Evolutionary conservation across 805 yeast species (phyloP).

Genomic region (Soucietia sequanensis): DNA sequence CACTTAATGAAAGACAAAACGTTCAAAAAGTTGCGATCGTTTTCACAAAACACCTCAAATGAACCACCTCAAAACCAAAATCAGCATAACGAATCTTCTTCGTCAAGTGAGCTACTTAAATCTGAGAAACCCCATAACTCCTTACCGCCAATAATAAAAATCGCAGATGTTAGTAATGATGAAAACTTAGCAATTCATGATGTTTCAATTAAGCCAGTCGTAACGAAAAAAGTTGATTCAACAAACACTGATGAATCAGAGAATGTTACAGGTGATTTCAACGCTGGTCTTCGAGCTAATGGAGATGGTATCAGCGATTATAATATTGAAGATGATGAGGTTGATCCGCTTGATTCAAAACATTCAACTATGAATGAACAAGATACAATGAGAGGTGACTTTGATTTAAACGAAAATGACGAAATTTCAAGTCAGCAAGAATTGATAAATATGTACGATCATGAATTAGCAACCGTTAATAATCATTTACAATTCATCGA

Average conservation of each 20-base stretch:
- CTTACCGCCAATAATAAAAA: constrained; percentile 2
- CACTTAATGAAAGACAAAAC: too few relatives aligned
- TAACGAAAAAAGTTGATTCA: neutral
- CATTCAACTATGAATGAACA: constrained; percentile 4
- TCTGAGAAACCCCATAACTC: constrained; percentile 1
- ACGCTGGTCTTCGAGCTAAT: neutral
- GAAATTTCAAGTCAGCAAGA: constrained; percentile 9
- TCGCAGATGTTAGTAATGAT: neutral
- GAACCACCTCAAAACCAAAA: too few relatives aligned
- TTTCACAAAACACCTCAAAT: too few relatives aligned
- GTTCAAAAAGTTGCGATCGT: too few relatives aligned
- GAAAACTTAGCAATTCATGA: constrained; percentile 4
- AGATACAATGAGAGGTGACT: neutral
- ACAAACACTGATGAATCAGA: constrained; percentile 1
- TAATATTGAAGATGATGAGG: neutral
- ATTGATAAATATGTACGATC: too few relatives aligned
- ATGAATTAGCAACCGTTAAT: constrained; percentile 3
- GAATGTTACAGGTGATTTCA: too few relatives aligned
- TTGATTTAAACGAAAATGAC: constrained; percentile 3
- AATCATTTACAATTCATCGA: constrained; percentile 15
- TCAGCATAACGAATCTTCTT: too few relatives aligned
- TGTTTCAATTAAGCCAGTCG: constrained; percentile 6
- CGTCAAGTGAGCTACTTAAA: neutral
- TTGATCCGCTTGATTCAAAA: constrained; percentile 3
- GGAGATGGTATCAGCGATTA: neutral